phyloP scores from a whole-genome alignment of 768 basidiomycete species.

The Tylopilus felleus region DNA sequence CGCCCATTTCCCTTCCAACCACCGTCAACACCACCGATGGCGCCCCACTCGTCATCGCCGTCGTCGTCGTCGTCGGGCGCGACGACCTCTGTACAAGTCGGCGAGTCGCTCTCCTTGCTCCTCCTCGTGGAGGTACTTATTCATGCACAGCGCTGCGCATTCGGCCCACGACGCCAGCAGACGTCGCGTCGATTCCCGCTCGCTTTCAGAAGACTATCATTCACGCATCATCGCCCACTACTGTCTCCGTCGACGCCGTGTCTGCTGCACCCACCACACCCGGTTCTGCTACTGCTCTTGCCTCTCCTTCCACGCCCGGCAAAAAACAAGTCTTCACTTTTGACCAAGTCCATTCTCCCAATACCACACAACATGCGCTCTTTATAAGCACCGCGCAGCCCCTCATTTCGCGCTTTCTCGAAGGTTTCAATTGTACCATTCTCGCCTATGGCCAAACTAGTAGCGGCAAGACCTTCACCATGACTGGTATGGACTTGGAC shows the following conservation, averaged over 20 bases:
- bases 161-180: slow-evolving; percentile 81
- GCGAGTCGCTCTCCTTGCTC: slow-evolving; percentile 45
- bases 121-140: neutral
- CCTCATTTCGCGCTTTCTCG: slow-evolving; percentile 81
- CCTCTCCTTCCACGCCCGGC: slow-evolving; percentile 45
- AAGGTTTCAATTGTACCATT: slow-evolving; percentile 92
- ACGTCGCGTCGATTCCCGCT: slow-evolving; percentile 81
- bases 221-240: slow-evolving; percentile 67
- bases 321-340: slow-evolving; percentile 90
- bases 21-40: slow-evolving; percentile 49
- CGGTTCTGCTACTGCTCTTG: slow-evolving; percentile 47
- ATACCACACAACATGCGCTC: slow-evolving; percentile 79
- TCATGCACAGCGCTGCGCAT: slow-evolving; percentile 75
- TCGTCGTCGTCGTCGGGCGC: slow-evolving; percentile 56
- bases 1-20: slow-evolving; percentile 29
- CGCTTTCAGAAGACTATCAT: slow-evolving; percentile 92
- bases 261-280: slow-evolving; percentile 48
- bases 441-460: slow-evolving; percentile 35
- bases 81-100: slow-evolving; percentile 92
- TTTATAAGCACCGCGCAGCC: slow-evolving; percentile 84
- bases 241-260: slow-evolving; percentile 79
- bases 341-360: slow-evolving; percentile 90
- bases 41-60: slow-evolving; percentile 45
- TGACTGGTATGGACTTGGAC: slow-evolving; percentile 94
- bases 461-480: slow-evolving; percentile 62